A percentile compares a stretch with the other conserved stretches of the same genome.
phyloP scores from a whole-genome alignment of 345 rosid genomes.

The Angophora floribunda region DNA sequence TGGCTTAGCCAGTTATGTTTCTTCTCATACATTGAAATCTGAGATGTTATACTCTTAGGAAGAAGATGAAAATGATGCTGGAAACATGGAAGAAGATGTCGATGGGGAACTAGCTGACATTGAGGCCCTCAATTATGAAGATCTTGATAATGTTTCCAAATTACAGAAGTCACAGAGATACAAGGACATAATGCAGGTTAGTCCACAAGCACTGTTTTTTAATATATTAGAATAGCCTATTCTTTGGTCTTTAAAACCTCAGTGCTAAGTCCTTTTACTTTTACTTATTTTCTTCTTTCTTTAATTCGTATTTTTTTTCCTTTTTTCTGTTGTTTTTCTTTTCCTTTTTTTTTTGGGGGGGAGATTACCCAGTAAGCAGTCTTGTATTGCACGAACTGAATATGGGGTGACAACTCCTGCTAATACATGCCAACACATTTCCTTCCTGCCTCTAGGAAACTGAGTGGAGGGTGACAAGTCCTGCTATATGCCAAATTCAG shows the following conservation, averaged over 20 bases:
- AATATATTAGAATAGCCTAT: not conserved
- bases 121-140: slow-evolving; percentile 77
- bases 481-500: not conserved
- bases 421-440: not conserved
- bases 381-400: not conserved
- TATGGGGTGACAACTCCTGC: not conserved
- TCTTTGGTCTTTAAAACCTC: not conserved
- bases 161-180: slow-evolving; percentile 79
- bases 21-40: not conserved
- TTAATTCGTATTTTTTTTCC: not conserved
- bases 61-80: slow-evolving; percentile 52
- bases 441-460: not conserved
- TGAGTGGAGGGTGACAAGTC: not conserved
- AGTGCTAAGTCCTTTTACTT: not conserved
- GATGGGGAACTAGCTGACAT: slow-evolving; percentile 73
- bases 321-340: not conserved
- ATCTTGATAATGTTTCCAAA: slow-evolving; percentile 75
- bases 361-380: not conserved
- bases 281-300: not conserved
- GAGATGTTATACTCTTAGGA: slow-evolving; percentile 25
- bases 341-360: not conserved
- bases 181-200: slow-evolving; percentile 69
- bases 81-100: slow-evolving; percentile 70
- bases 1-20: not conserved
- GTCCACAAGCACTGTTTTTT: not conserved